Base-by-base conservation (phyloP, 148 eudicot species). In the Chenopodium berlandieri region DNA sequence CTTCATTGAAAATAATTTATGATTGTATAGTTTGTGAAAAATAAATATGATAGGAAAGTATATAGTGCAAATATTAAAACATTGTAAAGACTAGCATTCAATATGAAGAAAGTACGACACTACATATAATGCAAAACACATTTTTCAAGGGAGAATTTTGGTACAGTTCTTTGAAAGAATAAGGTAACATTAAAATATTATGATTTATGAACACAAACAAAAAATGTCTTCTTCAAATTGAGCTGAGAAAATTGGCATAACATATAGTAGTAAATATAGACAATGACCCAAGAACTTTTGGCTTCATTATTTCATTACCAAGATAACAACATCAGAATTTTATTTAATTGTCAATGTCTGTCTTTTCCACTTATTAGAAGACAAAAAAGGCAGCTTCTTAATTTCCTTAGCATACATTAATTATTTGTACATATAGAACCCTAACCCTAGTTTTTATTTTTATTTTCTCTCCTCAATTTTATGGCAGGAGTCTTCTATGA, bases 401-500 rank as follows among this genome's bases (percentile, higher is more conserved):
- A 77, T 82, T 82, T 77, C 77, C 81, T 27, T 48, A 4, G 30
- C 76, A 40, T 40, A 40, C 44, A 80, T 64, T 72, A 60, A 74
- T 22, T 54, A 37, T 27, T 44, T 12, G 44, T 27, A 1, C 64
- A 63, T 74, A 77, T 46, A 73, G 32, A 80, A 78, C 79, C 82
- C 82, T 86, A 83, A 83, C 76, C 85, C 82, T 81, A 82, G 81
- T 63, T 31, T 73, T 82, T 40, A 47, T 70, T 79, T 63, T 48
- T 77, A 34, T 4, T 67, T 32, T 70, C 25, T 48, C 20, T 30
- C 23, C 58, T 74, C 4, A 7, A 50, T 50, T 20, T 17, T 22
- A n/a, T 74, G 19, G 86, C 91, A 93, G 97, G 97, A 90, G 80
- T 83, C 94, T 44, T 83, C 94, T 50, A 88, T 89, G 71, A 32